Evolutionary conservation across 768 basidiomycete genomes (phyloP), one percentile per base, ranked within the genome.

Genomic region (Collybiopsis confluens): DNA sequence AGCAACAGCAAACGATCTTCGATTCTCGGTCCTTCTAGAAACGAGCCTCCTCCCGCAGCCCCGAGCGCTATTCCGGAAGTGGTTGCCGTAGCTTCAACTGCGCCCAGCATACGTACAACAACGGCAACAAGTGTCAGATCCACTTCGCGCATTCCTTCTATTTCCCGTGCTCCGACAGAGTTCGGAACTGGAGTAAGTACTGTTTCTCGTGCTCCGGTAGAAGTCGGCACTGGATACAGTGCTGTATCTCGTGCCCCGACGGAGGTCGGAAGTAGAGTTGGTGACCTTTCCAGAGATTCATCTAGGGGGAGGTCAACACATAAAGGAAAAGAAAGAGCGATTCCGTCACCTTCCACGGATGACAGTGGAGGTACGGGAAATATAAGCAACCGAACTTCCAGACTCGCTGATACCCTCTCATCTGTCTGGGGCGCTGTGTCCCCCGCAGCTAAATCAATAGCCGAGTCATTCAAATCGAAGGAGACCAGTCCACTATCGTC

Each of bases 371-470:
- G 28, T 15, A 28, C 54, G 54, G 45, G 36, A 56, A 44, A 46
- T 56, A n/a, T 43, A 52, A 46, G 60, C 57, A 48, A 49, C 33
- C 44, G 72, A 26, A 71, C 72, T 11, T 66, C 68, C 10, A 69
- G 65, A 49, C 70, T 81, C 20, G 73, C 62, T 1, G 70, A 81
- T 1, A 60, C 74, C 4, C 72, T 81, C 41, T 72, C 62, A 20
- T 71, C 79, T 0, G 69, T 80, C 4, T 82, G 82, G 79, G 82
- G 81, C 26, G 64, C 41, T 62, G 61, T 56, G 64, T 59, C 23
- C 49, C 55, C 57, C 63, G 67, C 38, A 62, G 69, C 47, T 49
- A 58, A 55, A 62, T 27, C 69, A 23, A 56, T 56, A 47, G 61
- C 64, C 24, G 28, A 60, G 20, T 47, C 61, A 9, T 53, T 56